Conservation (phyloP, 2,329 filamentous ascomycete genomes). For the Chaetomium globosum region DNA sequence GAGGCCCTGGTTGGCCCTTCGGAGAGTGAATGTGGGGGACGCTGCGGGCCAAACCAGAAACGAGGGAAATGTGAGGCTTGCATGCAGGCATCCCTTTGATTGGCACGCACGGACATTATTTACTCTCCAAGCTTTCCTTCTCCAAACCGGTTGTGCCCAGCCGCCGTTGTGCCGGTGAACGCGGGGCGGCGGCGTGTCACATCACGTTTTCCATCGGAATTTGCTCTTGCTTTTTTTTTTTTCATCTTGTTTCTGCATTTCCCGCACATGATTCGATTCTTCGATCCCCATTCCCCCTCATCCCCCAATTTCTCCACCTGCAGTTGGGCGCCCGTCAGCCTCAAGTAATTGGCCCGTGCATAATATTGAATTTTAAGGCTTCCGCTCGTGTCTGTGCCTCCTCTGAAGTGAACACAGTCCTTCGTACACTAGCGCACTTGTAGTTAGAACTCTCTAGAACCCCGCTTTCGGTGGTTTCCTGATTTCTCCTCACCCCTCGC, state of each 20-base stretch:
- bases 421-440: too few relatives aligned
- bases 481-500: too few relatives aligned
- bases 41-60: conserved; percentile 17
- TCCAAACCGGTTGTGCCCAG: neutral
- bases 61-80: conserved; percentile 18
- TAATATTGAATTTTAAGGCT: conserved; percentile 3
- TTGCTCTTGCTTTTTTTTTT: conserved; percentile 4
- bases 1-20: neutral
- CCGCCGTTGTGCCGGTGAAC: conserved; percentile 8
- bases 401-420: too few relatives aligned
- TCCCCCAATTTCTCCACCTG: too few relatives aligned
- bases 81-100: conserved; percentile 12
- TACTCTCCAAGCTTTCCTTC: neutral
- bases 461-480: conserved; percentile 8
- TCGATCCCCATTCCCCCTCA: neutral
- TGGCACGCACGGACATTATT: conserved; percentile 12
- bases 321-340: neutral
- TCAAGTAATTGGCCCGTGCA: conserved; percentile 4
- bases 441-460: neutral
- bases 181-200: conserved; percentile 7
- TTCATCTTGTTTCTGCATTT: neutral
- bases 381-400: too few relatives aligned
- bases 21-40: neutral
- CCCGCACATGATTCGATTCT: neutral
- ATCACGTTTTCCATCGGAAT: conserved; percentile 8